Conservation (phyloP, 202 grass and related monocot species). For the Schoenoplectus triqueter region DNA sequence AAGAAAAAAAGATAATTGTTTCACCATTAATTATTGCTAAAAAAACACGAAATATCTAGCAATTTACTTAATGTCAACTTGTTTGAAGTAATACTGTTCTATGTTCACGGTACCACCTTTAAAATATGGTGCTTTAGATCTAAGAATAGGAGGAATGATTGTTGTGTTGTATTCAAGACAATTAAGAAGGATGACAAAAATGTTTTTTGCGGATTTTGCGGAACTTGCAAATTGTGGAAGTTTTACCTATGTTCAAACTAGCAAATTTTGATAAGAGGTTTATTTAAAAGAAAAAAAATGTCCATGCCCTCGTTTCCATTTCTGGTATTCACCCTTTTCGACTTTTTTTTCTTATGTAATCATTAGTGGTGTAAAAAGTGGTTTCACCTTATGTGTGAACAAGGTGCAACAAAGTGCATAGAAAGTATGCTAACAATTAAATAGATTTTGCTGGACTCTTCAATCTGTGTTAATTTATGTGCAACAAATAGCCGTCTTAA, state of each 20-base stretch:
- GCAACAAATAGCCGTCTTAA: not conserved
- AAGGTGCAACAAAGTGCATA: too few relatives aligned
- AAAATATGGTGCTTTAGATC: not conserved
- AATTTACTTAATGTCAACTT: slow-evolving; percentile 3
- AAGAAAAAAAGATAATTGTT: not conserved
- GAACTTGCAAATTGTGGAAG: not conserved
- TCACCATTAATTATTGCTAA: not conserved
- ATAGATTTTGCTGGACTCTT: too few relatives aligned
- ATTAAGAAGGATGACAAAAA: not conserved
- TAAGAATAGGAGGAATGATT: not conserved
- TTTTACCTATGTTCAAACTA: not conserved
- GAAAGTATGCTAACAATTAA: too few relatives aligned
- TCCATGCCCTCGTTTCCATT: not conserved
- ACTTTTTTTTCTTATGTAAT: not conserved
- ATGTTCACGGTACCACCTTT: not conserved
- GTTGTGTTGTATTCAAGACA: not conserved
- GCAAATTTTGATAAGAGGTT: not conserved
- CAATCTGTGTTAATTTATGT: not conserved
- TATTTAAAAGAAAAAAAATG: not conserved
- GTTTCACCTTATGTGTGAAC: not conserved
- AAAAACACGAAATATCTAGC: not conserved
- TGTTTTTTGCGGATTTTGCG: not conserved
- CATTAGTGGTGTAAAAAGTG: not conserved
- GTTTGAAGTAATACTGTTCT: slow-evolving; percentile 5
- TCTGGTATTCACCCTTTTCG: not conserved